phyloP scores from a whole-genome alignment of 2,329 filamentous ascomycete species.

The Neofusicoccum cordaticola region DNA sequence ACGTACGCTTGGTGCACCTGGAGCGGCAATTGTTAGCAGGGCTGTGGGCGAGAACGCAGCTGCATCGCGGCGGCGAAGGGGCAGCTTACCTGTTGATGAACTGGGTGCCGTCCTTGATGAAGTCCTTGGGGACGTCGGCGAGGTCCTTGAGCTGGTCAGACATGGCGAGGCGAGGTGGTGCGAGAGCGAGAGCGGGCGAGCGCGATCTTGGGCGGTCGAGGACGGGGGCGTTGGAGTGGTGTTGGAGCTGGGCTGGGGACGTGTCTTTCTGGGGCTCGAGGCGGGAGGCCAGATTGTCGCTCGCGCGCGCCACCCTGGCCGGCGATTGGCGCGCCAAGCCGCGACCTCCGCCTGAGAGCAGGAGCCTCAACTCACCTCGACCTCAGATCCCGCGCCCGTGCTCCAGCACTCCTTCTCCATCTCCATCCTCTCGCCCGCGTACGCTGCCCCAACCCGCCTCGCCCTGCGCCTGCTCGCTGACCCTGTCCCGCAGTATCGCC shows the following conservation, averaged over 20 bases:
- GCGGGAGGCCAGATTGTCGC: slow-evolving; percentile 17
- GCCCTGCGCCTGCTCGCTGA: not conserved
- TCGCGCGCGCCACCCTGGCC: slow-evolving; percentile 4
- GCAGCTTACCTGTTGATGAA: slow-evolving; percentile 43
- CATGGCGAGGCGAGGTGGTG: slow-evolving; percentile 42
- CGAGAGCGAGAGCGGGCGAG: not conserved
- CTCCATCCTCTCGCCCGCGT: slow-evolving; percentile 5
- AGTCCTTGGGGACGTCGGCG: slow-evolving; percentile 53
- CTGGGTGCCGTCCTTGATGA: slow-evolving; percentile 47
- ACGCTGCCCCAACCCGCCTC: not conserved
- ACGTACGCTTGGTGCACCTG: slow-evolving; percentile 46
- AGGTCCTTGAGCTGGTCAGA: slow-evolving; percentile 69
- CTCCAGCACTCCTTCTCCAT: slow-evolving; percentile 14
- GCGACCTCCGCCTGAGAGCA: slow-evolving; percentile 10
- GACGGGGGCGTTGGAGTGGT: not conserved
- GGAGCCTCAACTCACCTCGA: slow-evolving; percentile 12
- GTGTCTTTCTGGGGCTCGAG: slow-evolving; percentile 10
- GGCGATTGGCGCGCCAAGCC: slow-evolving; percentile 15
- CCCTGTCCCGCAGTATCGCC: not conserved
- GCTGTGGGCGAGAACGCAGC: not conserved
- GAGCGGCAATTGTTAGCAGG: not conserved
- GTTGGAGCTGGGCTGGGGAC: slow-evolving; percentile 7
- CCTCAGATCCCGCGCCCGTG: slow-evolving; percentile 11
- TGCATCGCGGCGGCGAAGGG: not conserved
- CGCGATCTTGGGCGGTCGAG: not conserved